phyloP scores from a whole-genome alignment of 768 basidiomycete species.

The Flagelloscypha sp. region DNA sequence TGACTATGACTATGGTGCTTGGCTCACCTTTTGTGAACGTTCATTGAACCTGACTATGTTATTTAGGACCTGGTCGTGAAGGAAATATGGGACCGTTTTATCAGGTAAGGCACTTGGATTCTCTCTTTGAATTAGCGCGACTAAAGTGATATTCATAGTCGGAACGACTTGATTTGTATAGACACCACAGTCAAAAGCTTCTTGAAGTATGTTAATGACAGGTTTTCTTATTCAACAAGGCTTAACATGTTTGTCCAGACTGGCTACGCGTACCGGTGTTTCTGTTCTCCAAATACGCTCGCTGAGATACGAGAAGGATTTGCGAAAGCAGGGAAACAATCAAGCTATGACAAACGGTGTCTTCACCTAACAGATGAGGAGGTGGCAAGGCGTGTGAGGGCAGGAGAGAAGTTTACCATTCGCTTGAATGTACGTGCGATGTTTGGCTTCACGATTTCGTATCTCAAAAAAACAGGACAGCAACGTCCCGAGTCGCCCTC shows the following conservation, averaged over 20 bases:
- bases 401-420: conserved; percentile 76
- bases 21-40: background rate
- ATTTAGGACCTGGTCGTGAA: conserved; percentile 66
- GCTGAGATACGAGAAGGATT: conserved; percentile 59
- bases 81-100: conserved; percentile 81
- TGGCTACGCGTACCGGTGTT: conserved; percentile 90
- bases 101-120: conserved; percentile 50
- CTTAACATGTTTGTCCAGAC: conserved; percentile 34
- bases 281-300: conserved; percentile 75
- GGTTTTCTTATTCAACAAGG: background rate
- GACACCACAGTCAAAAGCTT: conserved; percentile 59
- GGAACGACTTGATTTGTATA: conserved; percentile 82
- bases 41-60: conserved; percentile 1
- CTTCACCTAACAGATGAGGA: conserved; percentile 84
- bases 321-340: conserved; percentile 62
- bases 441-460: background rate
- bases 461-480: conserved; percentile 37
- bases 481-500: conserved; percentile 40
- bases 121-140: too few species aligned
- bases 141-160: conserved; percentile 44
- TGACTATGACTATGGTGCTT: conserved; percentile 81
- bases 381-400: conserved; percentile 58
- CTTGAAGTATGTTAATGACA: conserved; percentile 55
- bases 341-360: conserved; percentile 85
- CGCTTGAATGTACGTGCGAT: conserved; percentile 66